phyloP scores from a whole-genome alignment of 2,329 filamentous ascomycete species.

The Blumeria graminis region DNA sequence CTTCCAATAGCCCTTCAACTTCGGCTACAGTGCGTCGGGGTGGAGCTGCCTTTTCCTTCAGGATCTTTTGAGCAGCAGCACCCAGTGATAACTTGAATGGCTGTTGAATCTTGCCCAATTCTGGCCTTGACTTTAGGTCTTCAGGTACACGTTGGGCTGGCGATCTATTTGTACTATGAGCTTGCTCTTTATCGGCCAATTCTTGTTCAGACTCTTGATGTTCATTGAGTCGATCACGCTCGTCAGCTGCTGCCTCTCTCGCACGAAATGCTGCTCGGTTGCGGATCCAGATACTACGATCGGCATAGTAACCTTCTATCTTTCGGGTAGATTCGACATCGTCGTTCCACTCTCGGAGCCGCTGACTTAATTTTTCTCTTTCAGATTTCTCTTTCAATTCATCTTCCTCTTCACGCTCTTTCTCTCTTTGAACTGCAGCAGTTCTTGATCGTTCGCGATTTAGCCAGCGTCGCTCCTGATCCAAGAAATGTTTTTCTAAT shows the following conservation, averaged over 20 bases:
- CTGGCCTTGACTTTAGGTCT: slow-evolving; percentile 35
- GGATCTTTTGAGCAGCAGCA: slow-evolving; percentile 55
- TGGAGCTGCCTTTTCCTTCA: slow-evolving; percentile 28
- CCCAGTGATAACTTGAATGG: slow-evolving; percentile 86
- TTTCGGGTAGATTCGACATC: slow-evolving; percentile 56
- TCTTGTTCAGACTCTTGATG: slow-evolving; percentile 47
- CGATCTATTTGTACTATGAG: slow-evolving; percentile 64
- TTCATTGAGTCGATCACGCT: slow-evolving; percentile 60
- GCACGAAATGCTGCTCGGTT: slow-evolving; percentile 51
- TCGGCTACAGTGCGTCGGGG: slow-evolving; percentile 68
- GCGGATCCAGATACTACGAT: slow-evolving; percentile 63
- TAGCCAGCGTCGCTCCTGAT: slow-evolving; percentile 73
- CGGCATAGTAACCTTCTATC: slow-evolving; percentile 61
- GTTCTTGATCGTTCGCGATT: slow-evolving; percentile 69
- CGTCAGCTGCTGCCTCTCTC: slow-evolving; percentile 54
- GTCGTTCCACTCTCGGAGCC: slow-evolving; percentile 68
- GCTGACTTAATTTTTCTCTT: slow-evolving; percentile 42
- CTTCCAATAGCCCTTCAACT: slow-evolving; percentile 80
- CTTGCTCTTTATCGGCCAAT: slow-evolving; percentile 49
- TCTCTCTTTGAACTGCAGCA: slow-evolving; percentile 66
- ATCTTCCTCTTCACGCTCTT: slow-evolving; percentile 55
- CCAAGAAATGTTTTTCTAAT: slow-evolving; percentile 55
- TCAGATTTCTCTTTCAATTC: slow-evolving; percentile 37
- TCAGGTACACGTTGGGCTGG: slow-evolving; percentile 71
- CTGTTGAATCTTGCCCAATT: slow-evolving; percentile 27